Evolutionary conservation across 371 early-diverging fungal genomes (phyloP).

Genomic region (Encephalitozoon cuniculi): DNA sequence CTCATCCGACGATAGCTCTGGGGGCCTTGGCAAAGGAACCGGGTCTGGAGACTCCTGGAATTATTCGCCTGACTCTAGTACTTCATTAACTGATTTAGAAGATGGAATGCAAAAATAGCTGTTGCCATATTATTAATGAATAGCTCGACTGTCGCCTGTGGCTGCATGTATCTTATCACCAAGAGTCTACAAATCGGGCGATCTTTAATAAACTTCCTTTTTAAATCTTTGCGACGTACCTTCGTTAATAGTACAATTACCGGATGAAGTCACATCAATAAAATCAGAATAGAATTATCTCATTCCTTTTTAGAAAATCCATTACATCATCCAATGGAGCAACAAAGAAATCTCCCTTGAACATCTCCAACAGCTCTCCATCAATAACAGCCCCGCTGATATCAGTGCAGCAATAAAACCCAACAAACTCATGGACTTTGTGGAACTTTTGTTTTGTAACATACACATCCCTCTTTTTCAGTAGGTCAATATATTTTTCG

Average conservation of each 20-base stretch:
- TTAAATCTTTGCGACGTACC: too few relatives aligned
- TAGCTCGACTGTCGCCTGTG: too few relatives aligned
- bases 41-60: not conserved
- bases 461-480: slow-evolving; percentile 17
- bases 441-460: not conserved
- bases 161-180: too few relatives aligned
- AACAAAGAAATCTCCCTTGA: slow-evolving; percentile 52
- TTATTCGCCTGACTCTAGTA: not conserved
- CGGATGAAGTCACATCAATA: not conserved
- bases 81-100: too few relatives aligned
- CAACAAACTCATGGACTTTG: slow-evolving; percentile 33
- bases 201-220: too few relatives aligned
- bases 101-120: too few relatives aligned
- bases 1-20: not conserved
- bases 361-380: slow-evolving; percentile 43
- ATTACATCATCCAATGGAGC: slow-evolving; percentile 37
- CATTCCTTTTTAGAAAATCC: slow-evolving; percentile 8
- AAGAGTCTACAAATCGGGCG: too few relatives aligned
- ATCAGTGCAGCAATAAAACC: slow-evolving; percentile 38
- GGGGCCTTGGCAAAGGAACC: not conserved
- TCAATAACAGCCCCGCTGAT: slow-evolving; percentile 36
- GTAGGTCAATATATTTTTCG: not conserved
- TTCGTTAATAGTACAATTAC: too few relatives aligned
- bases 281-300: slow-evolving; percentile 31
- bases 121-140: too few relatives aligned